Conservation (phyloP, 2,329 filamentous ascomycete genomes). For the Exophiala dermatitidis region DNA sequence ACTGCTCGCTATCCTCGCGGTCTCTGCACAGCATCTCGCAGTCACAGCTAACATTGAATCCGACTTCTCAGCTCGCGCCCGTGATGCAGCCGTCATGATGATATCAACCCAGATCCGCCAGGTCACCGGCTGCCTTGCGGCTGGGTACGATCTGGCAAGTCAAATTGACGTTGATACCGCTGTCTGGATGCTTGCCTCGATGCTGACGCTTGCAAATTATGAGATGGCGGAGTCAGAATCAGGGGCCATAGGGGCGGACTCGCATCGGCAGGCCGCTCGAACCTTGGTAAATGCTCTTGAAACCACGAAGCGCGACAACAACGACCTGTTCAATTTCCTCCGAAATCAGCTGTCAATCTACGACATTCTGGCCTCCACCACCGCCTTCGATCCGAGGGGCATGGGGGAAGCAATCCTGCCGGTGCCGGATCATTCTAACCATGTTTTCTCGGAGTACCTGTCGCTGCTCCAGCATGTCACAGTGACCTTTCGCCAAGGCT, state of each 20-base stretch:
- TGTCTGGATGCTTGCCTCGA: constrained; percentile 22
- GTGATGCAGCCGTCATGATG: constrained; percentile 20
- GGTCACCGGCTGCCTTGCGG: constrained; percentile 15
- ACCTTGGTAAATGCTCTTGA: constrained; percentile 21
- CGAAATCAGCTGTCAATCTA: constrained; percentile 21
- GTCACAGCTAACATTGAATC: constrained; percentile 15
- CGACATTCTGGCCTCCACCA: constrained; percentile 20
- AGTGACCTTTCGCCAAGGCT: constrained; percentile 6
- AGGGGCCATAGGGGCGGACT: constrained; percentile 17
- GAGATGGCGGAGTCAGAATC: constrained; percentile 20
- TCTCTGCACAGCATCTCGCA: constrained; percentile 21
- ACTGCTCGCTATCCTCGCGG: constrained; percentile 18
- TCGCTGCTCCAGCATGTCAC: constrained; percentile 17
- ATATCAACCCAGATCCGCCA: constrained; percentile 18
- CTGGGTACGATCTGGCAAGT: constrained; percentile 13
- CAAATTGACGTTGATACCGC: constrained; percentile 21
- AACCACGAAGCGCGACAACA: constrained; percentile 20
- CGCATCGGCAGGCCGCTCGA: constrained; percentile 16
- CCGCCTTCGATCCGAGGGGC: constrained; percentile 13
- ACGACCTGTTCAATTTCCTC: constrained; percentile 19
- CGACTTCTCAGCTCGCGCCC: constrained; percentile 15
- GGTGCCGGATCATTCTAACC: constrained; percentile 14
- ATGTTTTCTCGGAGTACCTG: constrained; percentile 21
- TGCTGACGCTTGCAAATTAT: constrained; percentile 20
- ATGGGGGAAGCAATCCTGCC: constrained; percentile 16